Conservation (phyloP, 2,329 filamentous ascomycete genomes). For the Ceratocystis cacaofunesta region DNA sequence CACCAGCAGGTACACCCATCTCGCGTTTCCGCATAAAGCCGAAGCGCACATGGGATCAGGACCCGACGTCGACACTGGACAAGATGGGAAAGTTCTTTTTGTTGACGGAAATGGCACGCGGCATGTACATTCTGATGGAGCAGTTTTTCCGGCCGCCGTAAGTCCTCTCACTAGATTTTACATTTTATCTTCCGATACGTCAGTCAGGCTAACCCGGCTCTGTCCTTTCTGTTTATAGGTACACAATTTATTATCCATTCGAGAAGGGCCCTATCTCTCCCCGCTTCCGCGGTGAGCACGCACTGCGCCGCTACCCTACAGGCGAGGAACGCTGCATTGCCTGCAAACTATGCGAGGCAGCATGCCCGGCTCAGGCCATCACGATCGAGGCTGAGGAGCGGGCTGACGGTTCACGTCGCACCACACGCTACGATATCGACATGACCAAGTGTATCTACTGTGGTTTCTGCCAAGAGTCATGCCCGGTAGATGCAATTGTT, state of each 20-base stretch:
- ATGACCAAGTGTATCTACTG: slow-evolving; percentile 99
- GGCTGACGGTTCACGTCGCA: slow-evolving; percentile 85
- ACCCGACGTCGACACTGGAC: slow-evolving; percentile 62
- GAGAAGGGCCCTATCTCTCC: slow-evolving; percentile 98
- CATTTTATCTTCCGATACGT: background rate
- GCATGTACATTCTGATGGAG: slow-evolving; percentile 96
- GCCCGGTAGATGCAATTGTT: slow-evolving; percentile 84
- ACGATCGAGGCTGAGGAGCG: slow-evolving; percentile 98
- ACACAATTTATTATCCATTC: slow-evolving; percentile 97
- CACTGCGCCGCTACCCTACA: slow-evolving; percentile 85
- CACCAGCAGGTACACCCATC: slow-evolving; percentile 64
- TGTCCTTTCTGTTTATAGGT: slow-evolving; percentile 37
- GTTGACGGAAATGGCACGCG: slow-evolving; percentile 85
- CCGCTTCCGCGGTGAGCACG: slow-evolving; percentile 95
- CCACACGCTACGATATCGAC: slow-evolving; percentile 96
- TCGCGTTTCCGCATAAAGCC: slow-evolving; percentile 64
- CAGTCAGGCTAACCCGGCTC: background rate
- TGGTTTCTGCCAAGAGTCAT: slow-evolving; percentile 97
- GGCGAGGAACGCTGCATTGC: slow-evolving; percentile 98
- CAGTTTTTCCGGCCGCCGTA: slow-evolving; percentile 97
- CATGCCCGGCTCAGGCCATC: slow-evolving; percentile 95
- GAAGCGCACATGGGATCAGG: slow-evolving; percentile 65
- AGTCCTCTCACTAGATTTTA: slow-evolving; percentile 30
- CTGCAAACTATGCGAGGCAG: slow-evolving; percentile 97
- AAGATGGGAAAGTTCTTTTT: slow-evolving; percentile 88